Percentiles rank a stretch among this genome's conserved stretches.
Evolutionary conservation across 495 filamentous ascomycete species (phyloP).

Genomic region (Umbilicaria muhlenbergii): DNA sequence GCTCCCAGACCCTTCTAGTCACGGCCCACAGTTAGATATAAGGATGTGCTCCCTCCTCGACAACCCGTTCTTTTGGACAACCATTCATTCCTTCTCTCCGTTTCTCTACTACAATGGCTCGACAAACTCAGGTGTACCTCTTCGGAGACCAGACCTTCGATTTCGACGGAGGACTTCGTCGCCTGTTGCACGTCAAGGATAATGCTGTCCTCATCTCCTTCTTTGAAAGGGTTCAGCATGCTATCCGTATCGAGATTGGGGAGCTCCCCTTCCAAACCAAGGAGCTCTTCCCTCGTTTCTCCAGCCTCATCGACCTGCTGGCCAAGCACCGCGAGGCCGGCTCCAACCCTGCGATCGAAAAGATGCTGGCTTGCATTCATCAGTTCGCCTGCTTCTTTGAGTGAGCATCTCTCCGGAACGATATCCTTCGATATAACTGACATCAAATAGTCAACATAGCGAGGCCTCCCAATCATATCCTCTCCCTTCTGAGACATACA

Average conservation of each 20-base stretch:
- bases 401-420: conserved; percentile 27
- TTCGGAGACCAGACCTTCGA: conserved; percentile 76
- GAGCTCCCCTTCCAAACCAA: conserved; percentile 41
- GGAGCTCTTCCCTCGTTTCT: conserved; percentile 49
- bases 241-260: conserved; percentile 46
- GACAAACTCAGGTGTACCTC: conserved; percentile 14
- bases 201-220: conserved; percentile 50
- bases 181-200: conserved; percentile 45
- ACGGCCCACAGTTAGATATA: too few species aligned
- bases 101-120: conserved; percentile 1
- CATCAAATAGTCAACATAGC: not conserved
- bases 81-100: too few species aligned
- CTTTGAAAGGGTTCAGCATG: conserved; percentile 43
- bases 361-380: conserved; percentile 49
- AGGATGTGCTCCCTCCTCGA: too few species aligned
- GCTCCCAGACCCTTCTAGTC: too few species aligned
- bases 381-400: conserved; percentile 66
- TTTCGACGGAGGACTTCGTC: conserved; percentile 48
- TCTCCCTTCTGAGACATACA: not conserved
- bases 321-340: conserved; percentile 45
- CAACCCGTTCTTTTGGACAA: too few species aligned
- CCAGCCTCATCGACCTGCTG: conserved; percentile 51
- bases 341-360: conserved; percentile 46
- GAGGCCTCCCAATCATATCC: not conserved
- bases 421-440: not conserved